A percentile compares a stretch with the other conserved stretches of the same genome.
Evolutionary conservation across 108 stramenopile species (phyloP).

Genomic region (Fragilariopsis cylindrus): DNA sequence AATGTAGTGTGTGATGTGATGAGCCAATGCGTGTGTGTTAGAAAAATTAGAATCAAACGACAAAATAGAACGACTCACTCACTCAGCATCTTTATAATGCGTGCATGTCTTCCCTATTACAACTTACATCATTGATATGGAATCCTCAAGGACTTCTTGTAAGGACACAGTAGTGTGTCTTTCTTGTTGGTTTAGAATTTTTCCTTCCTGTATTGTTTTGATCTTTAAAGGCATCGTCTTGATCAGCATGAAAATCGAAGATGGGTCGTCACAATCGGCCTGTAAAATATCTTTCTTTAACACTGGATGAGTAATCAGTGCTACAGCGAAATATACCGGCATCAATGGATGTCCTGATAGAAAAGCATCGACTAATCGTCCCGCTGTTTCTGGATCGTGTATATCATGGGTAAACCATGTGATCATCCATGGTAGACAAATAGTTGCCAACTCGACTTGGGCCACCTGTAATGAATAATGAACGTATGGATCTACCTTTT

Average conservation of each 20-base stretch:
- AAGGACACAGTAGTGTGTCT: slow-evolving; percentile 8
- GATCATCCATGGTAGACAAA: slow-evolving; percentile 73
- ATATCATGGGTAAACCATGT: slow-evolving; percentile 93
- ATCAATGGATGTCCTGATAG: slow-evolving; percentile 80
- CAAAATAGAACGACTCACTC: background rate
- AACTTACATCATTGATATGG: slow-evolving; percentile 42
- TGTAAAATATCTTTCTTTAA: slow-evolving; percentile 23
- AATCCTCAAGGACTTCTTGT: slow-evolving; percentile 45
- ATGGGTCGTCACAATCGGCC: slow-evolving; percentile 30
- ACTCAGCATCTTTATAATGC: background rate
- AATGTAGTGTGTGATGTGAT: no score
- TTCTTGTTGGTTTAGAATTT: background rate
- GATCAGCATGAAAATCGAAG: slow-evolving; percentile 25
- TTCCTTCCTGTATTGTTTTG: slow-evolving; percentile 2
- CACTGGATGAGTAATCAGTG: slow-evolving; percentile 49
- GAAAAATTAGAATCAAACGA: slow-evolving; percentile 7
- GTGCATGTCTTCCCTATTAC: background rate
- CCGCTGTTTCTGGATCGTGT: slow-evolving; percentile 59
- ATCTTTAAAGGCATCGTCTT: slow-evolving; percentile 26
- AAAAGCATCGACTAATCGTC: slow-evolving; percentile 83
- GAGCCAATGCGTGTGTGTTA: background rate
- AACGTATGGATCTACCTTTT: slow-evolving; percentile 29
- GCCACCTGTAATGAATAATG: slow-evolving; percentile 30
- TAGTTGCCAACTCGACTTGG: slow-evolving; percentile 25
- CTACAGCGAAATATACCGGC: slow-evolving; percentile 74